Conservation (phyloP, 352 stramenopile species). For the Phytophthora sp. region DNA sequence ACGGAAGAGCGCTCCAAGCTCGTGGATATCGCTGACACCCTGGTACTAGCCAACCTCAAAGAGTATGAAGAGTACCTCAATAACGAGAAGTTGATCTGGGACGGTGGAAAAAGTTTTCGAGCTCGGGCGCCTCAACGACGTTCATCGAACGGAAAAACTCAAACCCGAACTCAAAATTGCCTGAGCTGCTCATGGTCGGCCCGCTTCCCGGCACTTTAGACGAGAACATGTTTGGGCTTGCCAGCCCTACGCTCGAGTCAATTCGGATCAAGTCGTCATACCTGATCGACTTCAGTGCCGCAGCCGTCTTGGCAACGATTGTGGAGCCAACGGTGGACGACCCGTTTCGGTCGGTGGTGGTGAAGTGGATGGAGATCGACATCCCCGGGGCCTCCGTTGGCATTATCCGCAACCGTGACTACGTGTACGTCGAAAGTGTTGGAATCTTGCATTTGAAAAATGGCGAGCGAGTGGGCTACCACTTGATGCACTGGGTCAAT, state of each 20-base stretch:
- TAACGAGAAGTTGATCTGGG: neutral
- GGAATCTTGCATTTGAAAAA: neutral
- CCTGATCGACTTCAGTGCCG: slow-evolving; percentile 16
- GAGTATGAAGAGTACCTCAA: neutral
- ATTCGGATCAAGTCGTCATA: slow-evolving; percentile 18
- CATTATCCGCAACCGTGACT: slow-evolving; percentile 20
- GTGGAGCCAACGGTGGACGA: slow-evolving; percentile 36
- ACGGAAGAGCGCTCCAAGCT: neutral
- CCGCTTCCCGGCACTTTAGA: slow-evolving; percentile 17
- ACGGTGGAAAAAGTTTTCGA: neutral
- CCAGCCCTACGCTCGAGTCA: slow-evolving; percentile 21
- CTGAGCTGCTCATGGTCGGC: neutral
- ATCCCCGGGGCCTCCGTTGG: neutral
- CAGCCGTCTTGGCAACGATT: slow-evolving; percentile 42
- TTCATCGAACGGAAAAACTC: neutral
- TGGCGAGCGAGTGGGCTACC: slow-evolving; percentile 18
- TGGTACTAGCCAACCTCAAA: neutral
- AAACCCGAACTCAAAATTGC: neutral
- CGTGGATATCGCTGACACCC: neutral
- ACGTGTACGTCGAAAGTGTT: slow-evolving; percentile 12
- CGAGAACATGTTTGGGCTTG: slow-evolving; percentile 36
- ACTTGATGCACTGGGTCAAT: slow-evolving; percentile 16
- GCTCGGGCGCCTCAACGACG: neutral
- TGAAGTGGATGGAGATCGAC: slow-evolving; percentile 34
- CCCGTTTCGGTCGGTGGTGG: slow-evolving; percentile 32